Evolutionary conservation across 768 basidiomycete species (phyloP).

Genomic region (Dioszegia crocea): DNA sequence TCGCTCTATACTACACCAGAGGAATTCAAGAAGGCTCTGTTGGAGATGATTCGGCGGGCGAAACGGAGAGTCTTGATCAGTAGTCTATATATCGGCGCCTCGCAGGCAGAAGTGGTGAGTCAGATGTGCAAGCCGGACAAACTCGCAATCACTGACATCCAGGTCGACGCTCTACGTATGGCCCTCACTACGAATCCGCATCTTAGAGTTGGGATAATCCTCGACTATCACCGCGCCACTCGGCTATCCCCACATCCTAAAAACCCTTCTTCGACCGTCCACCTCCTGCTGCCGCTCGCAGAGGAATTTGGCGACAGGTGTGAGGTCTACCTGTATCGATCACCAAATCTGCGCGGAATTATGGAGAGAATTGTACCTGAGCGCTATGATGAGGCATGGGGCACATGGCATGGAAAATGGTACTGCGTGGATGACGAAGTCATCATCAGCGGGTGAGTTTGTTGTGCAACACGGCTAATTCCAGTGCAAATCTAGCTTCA

Average conservation of each 20-base stretch:
- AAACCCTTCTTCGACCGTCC: slow-evolving; percentile 58
- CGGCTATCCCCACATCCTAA: slow-evolving; percentile 39
- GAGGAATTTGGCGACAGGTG: slow-evolving; percentile 68
- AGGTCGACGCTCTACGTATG: slow-evolving; percentile 67
- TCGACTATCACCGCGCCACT: slow-evolving; percentile 64
- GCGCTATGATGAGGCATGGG: slow-evolving; percentile 97
- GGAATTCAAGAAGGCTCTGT: slow-evolving; percentile 58
- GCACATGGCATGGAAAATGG: slow-evolving; percentile 95
- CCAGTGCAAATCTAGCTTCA: slow-evolving; percentile 83
- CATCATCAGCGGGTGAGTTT: slow-evolving; percentile 82
- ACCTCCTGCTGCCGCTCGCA: slow-evolving; percentile 64
- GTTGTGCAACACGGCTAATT: not conserved
- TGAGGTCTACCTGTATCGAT: slow-evolving; percentile 76
- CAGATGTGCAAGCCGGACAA: not conserved
- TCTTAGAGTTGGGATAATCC: slow-evolving; percentile 65
- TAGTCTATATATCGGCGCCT: slow-evolving; percentile 45
- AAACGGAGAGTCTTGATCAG: slow-evolving; percentile 79
- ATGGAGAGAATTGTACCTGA: slow-evolving; percentile 76
- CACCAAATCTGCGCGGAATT: slow-evolving; percentile 73
- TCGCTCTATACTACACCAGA: slow-evolving; percentile 59
- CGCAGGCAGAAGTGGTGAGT: slow-evolving; percentile 72
- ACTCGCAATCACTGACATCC: not conserved
- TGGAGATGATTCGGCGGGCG: slow-evolving; percentile 74
- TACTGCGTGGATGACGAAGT: slow-evolving; percentile 91
- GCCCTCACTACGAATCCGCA: slow-evolving; percentile 61